Conservation (phyloP, 805 yeast species). For the Barnettozyma siamensis region DNA sequence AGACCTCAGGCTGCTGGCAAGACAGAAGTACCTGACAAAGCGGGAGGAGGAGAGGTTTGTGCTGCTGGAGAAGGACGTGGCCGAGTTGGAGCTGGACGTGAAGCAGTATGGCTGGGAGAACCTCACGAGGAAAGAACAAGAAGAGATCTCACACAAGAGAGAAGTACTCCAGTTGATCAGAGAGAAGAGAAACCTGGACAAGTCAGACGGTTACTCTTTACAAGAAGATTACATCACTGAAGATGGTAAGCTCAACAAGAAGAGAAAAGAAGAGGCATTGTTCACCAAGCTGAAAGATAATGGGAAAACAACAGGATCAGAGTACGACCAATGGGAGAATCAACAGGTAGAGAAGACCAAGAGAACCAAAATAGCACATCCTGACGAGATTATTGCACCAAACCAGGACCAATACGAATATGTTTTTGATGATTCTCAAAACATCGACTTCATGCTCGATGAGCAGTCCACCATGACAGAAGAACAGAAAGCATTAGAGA, state of each 20-base stretch:
- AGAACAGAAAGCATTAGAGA: constrained; percentile 32
- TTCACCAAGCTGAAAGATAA: constrained; percentile 37
- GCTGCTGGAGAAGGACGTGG: constrained; percentile 41
- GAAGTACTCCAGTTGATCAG: constrained; percentile 41
- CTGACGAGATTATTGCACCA: constrained; percentile 38
- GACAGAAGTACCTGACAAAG: constrained; percentile 41
- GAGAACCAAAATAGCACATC: constrained; percentile 24
- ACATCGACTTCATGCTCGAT: constrained; percentile 46
- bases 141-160: constrained; percentile 47
- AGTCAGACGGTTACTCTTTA: constrained; percentile 37
- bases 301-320: constrained; percentile 24
- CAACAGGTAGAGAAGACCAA: constrained; percentile 16
- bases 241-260: constrained; percentile 47
- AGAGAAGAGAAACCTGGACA: constrained; percentile 31
- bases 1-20: constrained; percentile 40
- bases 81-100: constrained; percentile 44
- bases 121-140: constrained; percentile 41
- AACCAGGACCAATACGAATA: constrained; percentile 56
- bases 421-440: constrained; percentile 67
- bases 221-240: constrained; percentile 54
- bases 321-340: constrained; percentile 21
- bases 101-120: constrained; percentile 48
- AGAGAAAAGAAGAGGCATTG: constrained; percentile 48
- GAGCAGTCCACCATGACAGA: constrained; percentile 21
- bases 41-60: constrained; percentile 43